Evolutionary conservation across 108 stramenopile species (phyloP), one percentile per base, ranked within the genome.

Genomic region (Skeletonema costatum): DNA sequence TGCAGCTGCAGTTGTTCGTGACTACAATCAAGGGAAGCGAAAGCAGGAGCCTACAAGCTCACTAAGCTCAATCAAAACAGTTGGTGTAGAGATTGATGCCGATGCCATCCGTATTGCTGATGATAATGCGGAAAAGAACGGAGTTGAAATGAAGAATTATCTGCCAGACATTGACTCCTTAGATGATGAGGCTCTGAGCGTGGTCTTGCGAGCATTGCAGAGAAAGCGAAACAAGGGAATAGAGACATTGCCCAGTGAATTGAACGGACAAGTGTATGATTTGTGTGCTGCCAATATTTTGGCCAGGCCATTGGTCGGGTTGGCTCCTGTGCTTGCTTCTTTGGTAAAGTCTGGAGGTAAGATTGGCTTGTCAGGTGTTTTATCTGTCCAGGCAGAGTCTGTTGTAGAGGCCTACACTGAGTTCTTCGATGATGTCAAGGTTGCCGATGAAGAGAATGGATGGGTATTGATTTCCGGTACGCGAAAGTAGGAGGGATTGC

Each of bases 381-480:
- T 92, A 72, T 64, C 74, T 13, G 38, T 74, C 53, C 91, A 92
- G 77, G 77, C 82, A 39, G 72, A 83, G 16, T 65, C 71, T 64
- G 85, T 94, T 11, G 66, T 91, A 4, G 66, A 82, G 10, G 91
- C 93, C 1, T 94, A 92, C 51, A 51, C 33, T 29, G 78, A 77
- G 31, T 89, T 69, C 63, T 92, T 94, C 53, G 85, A 91, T 39
- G 82, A 90, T 66, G 79, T 89, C 16, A 60, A 77, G 48, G 88
- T 93, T n/a, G 86, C 86, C 62, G 39, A 77, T 11, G 73, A 81
- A 39, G 75, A 78, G 59, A 74, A 61, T 35, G 85, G 79, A 0
- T 93, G 92, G 92, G 82, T 91, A 31, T 60, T 93, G 12, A 79
- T 93, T n/a, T 88, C 92, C 32, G 92, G 92, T 44, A 89, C n/a